Base-by-base conservation (phyloP, 2,329 filamentous ascomycete species). In the Microthyrium microscopicum region DNA sequence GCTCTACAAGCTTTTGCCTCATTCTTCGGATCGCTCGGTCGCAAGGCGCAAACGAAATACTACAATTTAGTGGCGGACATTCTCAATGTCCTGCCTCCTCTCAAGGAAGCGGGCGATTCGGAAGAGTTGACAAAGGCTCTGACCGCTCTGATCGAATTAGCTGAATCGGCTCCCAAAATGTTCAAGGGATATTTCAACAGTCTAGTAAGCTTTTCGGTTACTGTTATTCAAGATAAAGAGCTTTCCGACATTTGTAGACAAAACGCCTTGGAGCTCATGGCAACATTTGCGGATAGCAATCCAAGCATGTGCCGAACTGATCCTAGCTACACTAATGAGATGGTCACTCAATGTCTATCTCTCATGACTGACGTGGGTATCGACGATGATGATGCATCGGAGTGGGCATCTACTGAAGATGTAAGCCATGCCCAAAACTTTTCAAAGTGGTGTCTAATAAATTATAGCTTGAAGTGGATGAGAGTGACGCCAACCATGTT, bases 291-390 rank as follows among this genome's bases (percentile, higher is more conserved):
- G 43, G 89, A 98, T 51, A 89, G 87, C 47, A 80, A 83, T 1
- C 84, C 89, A 4, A 77, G 78, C 24, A 87, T 95, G 75, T 95
- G 89, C 64, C 82, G 78, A 52, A 94, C 93, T 53, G 87, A 98
- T 50, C 58, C 74, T n/a, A 77, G 74, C 8, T 98, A 91, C 57
- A 89, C 85, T 2, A 76, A 71, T 39, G 84, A 94, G 42, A 98
- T 98, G 89, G 91, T 98, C 42, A 95, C 85, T 1, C 89, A 98
- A 56, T 98, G 89, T 54, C 62, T 98, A 44, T 95, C 87, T 45
- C 61, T 98, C 45, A 98, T 98, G 89, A 95, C 89, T 4, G 89
- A 98, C 52, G 77, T 98, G 40, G 89, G 85, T 25, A 68, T 77
- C 40, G 89, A 95, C 44, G 89, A 98, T 45, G 87, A 98, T 36